Percentiles rank a stretch among this genome's conserved stretches.
Evolutionary conservation across 208 protist species (phyloP).

Genomic region (Histomonas meleagridis): DNA sequence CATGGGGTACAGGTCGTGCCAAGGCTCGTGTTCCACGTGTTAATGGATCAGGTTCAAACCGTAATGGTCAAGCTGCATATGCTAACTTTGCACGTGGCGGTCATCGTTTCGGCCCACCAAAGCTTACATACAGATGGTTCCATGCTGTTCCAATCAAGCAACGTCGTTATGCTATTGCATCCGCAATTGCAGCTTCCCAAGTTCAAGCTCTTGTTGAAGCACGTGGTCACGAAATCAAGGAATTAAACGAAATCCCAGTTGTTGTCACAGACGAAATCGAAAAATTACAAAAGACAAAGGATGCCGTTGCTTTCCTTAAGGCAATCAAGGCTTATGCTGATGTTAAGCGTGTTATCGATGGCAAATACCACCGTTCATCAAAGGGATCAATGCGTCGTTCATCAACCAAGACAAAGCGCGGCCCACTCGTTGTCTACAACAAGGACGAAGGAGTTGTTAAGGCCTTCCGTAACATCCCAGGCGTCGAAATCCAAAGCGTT

Average conservation of each 20-base stretch:
- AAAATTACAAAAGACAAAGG: conserved; percentile 77
- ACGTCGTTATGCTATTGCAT: conserved; percentile 81
- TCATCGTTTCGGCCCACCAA: conserved; percentile 93
- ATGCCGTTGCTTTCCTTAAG: conserved; percentile 77
- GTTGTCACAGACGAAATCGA: conserved; percentile 76
- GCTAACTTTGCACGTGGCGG: conserved; percentile 97
- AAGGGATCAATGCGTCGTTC: conserved; percentile 89
- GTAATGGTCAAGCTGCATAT: conserved; percentile 91
- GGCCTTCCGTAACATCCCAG: conserved; percentile 62
- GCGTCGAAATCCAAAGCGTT: conserved; percentile 65
- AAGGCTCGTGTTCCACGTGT: conserved; percentile 98
- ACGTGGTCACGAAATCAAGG: conserved; percentile 81
- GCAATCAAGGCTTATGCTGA: conserved; percentile 74
- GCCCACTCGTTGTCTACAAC: conserved; percentile 85
- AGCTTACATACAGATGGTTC: conserved; percentile 89
- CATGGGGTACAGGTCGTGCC: conserved; percentile 97
- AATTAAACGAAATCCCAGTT: conserved; percentile 82
- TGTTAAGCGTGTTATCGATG: conserved; percentile 65
- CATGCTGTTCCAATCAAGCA: conserved; percentile 86
- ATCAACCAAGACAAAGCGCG: conserved; percentile 72
- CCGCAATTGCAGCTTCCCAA: conserved; percentile 87
- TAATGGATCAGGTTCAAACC: conserved; percentile 82
- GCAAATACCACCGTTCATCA: conserved; percentile 71
- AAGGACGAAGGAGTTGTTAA: conserved; percentile 58
- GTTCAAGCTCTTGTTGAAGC: conserved; percentile 83